Conservation (phyloP, 2,329 filamentous ascomycete genomes). For the Cladorrhinum sp. region DNA sequence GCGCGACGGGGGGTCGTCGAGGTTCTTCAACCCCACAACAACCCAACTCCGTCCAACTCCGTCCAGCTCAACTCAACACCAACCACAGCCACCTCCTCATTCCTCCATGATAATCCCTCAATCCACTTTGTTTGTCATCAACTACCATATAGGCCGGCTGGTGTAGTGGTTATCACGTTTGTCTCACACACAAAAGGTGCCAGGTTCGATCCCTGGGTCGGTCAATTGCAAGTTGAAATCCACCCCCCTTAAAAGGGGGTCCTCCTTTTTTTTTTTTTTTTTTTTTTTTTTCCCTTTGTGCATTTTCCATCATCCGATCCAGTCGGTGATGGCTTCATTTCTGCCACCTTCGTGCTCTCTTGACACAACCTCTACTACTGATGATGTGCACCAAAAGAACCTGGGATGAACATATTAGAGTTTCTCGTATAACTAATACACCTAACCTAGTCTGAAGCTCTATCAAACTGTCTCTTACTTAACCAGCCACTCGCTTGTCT, state of each 20-base stretch:
- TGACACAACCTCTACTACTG: too few species aligned
- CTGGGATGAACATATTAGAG: neutral
- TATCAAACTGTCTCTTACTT: neutral
- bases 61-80: neutral
- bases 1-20: neutral
- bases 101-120: neutral
- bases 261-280: conserved; percentile 11
- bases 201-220: conserved; percentile 27
- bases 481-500: too few species aligned
- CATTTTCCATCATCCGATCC: neutral
- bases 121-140: neutral
- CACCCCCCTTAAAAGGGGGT: neutral
- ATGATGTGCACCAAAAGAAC: too few species aligned
- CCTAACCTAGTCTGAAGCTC: neutral
- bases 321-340: too few species aligned
- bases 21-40: neutral
- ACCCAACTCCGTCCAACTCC: neutral
- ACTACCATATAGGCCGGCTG: conserved; percentile 18
- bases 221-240: conserved; percentile 6
- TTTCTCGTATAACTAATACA: neutral
- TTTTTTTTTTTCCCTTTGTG: too few species aligned
- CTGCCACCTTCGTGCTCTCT: too few species aligned
- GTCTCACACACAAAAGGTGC: conserved; percentile 27
- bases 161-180: conserved; percentile 28
- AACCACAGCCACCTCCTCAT: neutral